Evolutionary conservation across 768 basidiomycete species (phyloP), one percentile per base, ranked within the genome.

Genomic region (Paxillus ammoniavirescens): DNA sequence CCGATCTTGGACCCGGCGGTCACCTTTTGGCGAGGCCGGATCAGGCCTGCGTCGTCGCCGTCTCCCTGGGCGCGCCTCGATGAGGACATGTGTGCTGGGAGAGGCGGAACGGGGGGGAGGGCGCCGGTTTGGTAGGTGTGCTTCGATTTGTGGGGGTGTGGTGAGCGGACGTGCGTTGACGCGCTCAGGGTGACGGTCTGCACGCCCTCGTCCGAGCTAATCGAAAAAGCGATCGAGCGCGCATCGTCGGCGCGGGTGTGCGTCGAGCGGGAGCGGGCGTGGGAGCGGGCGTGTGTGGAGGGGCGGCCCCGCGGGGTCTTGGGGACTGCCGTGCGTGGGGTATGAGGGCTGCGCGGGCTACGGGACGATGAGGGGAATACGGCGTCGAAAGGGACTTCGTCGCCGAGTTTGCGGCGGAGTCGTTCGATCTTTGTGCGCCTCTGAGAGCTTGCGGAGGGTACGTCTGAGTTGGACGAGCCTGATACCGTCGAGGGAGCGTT

Each of bases 341-440:
- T 47, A 3, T 14, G 42, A 42, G 47, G 47, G 12, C 35, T 23
- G 12, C 31, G 48, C 8, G 56, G 43, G 2, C 21, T 21, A 21
- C 21, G 21, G 3, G 21, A 3, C 1, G 54, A 38, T 26, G 61
- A 13, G 31, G 82, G 77, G 67, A 87, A 87, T 47, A 89, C 81
- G 30, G 86, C 75, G 36, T 80, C 74, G 2, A 77, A 58, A 7
- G 87, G 87, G 18, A 88, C 81, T 26, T 77, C 81, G 17, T 85
- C 75, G 0, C 87, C 87, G 3, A 89, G 75, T 59, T 71, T 83
- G 61, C 77, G 80, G 48, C 81, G 75, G 47, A 89, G 71, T 31
- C 81, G 74, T 46, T 85, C 84, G 76, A 89, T 81, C 67, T 87
- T 89, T 58, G 73, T 70, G 44, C 79, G 76, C 21, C 82, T 76